Evolutionary conservation across 306 rosid genomes (phyloP).

Genomic region (Rosa lucieae): DNA sequence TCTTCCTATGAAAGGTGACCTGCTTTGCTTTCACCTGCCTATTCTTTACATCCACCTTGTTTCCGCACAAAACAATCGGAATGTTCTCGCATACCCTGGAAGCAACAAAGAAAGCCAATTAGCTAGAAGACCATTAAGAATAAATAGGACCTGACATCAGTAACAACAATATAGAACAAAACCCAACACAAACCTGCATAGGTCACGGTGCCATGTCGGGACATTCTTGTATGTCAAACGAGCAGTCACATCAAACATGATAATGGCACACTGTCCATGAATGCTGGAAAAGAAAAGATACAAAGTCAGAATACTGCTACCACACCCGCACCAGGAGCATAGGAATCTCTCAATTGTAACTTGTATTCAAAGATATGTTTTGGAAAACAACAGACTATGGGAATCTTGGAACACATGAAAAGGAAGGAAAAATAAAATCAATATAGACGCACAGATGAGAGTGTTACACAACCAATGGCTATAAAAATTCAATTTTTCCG

Average conservation of each 20-base stretch:
- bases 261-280: conserved; percentile 39
- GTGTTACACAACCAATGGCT: neutral
- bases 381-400: neutral
- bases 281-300: conserved; percentile 20
- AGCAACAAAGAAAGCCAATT: neutral
- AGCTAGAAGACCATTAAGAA: neutral
- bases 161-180: neutral
- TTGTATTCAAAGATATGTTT: neutral
- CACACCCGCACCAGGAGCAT: neutral
- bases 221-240: conserved; percentile 40
- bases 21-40: conserved; percentile 42
- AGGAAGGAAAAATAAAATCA: neutral
- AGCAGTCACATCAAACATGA: conserved; percentile 42
- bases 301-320: neutral
- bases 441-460: neutral
- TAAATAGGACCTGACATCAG: neutral
- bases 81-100: conserved; percentile 40
- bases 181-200: conserved; percentile 26
- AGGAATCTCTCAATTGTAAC: neutral
- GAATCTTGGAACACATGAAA: neutral
- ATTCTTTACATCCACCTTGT: conserved; percentile 40
- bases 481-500: neutral
- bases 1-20: conserved; percentile 40
- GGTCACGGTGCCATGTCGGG: conserved; percentile 37
- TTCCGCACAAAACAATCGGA: conserved; percentile 36